phyloP scores from a whole-genome alignment of 1,284 basidiomycete genomes.

The Melampsora americana region DNA sequence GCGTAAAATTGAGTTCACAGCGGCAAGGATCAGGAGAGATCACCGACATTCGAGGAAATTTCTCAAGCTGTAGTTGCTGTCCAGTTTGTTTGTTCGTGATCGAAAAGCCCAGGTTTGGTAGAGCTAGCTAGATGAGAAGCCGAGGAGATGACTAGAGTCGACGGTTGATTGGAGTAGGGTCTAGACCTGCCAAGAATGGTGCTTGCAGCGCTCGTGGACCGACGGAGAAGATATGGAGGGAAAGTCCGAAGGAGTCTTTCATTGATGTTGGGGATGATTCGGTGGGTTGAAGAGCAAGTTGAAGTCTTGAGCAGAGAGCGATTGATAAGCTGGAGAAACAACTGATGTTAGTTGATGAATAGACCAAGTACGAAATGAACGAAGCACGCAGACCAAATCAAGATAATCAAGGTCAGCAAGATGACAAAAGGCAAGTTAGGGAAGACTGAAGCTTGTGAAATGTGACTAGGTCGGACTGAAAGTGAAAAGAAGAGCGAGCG shows the following conservation, averaged over 20 bases:
- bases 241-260: constrained; percentile 38
- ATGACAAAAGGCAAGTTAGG: no score
- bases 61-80: not conserved
- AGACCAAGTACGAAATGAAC: no score
- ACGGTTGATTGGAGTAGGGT: constrained; percentile 23
- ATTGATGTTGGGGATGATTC: constrained; percentile 33
- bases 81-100: no score
- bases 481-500: no score
- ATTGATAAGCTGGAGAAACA: not conserved
- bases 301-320: constrained; percentile 56
- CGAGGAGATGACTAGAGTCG: constrained; percentile 8
- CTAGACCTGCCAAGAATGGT: constrained; percentile 36
- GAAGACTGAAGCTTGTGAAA: no score
- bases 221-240: constrained; percentile 14
- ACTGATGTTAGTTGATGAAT: no score
- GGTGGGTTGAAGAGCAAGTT: constrained; percentile 54
- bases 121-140: not conserved
- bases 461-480: no score
- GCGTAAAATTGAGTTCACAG: not conserved
- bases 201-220: constrained; percentile 25
- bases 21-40: not conserved
- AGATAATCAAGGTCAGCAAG: no score
- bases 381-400: no score
- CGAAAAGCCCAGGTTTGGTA: not conserved
- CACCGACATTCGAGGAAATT: not conserved